phyloP scores from a whole-genome alignment of 495 filamentous ascomycete species.

The Hypoxylon rickii region DNA sequence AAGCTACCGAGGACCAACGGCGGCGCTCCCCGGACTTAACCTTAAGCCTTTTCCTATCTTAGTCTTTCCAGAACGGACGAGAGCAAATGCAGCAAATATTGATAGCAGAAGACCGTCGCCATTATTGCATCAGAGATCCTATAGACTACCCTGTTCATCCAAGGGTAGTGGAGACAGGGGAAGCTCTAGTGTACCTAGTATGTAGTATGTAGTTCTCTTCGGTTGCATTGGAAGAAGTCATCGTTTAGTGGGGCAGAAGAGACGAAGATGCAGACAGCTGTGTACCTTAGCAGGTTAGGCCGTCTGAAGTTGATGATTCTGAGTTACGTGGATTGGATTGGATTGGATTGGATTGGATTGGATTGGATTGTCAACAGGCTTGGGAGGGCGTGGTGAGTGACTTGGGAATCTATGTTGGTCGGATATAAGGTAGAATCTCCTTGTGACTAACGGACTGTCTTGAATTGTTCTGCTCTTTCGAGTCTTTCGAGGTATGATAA shows the following conservation, averaged over 20 bases:
- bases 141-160: constrained; percentile 17
- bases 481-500: too few species aligned
- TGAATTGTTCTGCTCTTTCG: too few species aligned
- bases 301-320: constrained; percentile 7
- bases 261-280: neutral
- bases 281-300: too few species aligned
- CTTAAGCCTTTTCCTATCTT: constrained; percentile 28
- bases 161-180: constrained; percentile 15
- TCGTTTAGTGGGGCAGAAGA: constrained; percentile 15
- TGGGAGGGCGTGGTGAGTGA: too few species aligned
- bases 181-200: neutral
- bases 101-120: constrained; percentile 7
- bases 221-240: constrained; percentile 10
- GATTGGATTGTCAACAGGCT: too few species aligned
- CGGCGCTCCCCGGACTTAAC: constrained; percentile 12
- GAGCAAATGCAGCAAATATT: constrained; percentile 13
- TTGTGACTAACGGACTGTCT: too few species aligned
- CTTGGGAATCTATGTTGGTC: too few species aligned
- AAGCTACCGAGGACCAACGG: constrained; percentile 9
- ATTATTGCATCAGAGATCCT: constrained; percentile 28
- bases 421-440: too few species aligned
- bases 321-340: too few species aligned
- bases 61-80: too few species aligned
- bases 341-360: too few species aligned
- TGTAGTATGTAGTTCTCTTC: neutral